Evolutionary conservation across 805 yeast genomes (phyloP).

Genomic region (Limtongia smithiae): DNA sequence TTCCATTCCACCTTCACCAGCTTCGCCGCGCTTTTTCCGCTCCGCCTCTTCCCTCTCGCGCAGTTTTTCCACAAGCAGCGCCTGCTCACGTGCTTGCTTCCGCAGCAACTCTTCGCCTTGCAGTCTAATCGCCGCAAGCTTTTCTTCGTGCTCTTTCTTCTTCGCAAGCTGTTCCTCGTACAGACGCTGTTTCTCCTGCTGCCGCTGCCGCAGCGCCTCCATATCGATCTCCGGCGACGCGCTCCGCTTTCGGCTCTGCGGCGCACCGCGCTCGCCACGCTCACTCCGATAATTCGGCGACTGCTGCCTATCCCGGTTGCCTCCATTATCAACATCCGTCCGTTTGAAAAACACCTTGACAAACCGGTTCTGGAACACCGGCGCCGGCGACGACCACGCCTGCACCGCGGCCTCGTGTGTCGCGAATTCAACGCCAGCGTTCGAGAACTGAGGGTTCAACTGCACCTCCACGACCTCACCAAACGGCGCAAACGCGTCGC

Average conservation of each 20-base stretch:
- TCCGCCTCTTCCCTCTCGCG: slow-evolving; percentile 28
- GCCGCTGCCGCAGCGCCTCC: slow-evolving; percentile 41
- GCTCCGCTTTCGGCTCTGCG: slow-evolving; percentile 4
- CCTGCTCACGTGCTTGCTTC: slow-evolving; percentile 37
- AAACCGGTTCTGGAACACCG: slow-evolving; percentile 49
- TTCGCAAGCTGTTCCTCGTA: slow-evolving; percentile 42
- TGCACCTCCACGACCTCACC: slow-evolving; percentile 40
- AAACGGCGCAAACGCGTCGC: slow-evolving; percentile 42
- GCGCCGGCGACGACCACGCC: slow-evolving; percentile 46
- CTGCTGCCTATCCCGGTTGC: slow-evolving; percentile 13
- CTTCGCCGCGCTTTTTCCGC: background rate
- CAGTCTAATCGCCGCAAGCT: slow-evolving; percentile 37
- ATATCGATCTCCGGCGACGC: slow-evolving; percentile 37
- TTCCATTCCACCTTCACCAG: background rate
- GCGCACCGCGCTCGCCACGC: background rate
- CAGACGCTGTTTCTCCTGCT: slow-evolving; percentile 42
- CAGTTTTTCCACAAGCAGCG: slow-evolving; percentile 25
- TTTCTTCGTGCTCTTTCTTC: slow-evolving; percentile 37
- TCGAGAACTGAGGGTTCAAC: slow-evolving; percentile 28
- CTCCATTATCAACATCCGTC: slow-evolving; percentile 17
- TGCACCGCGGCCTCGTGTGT: slow-evolving; percentile 41
- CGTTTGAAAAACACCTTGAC: slow-evolving; percentile 46
- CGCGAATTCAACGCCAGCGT: slow-evolving; percentile 43
- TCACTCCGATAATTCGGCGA: background rate
- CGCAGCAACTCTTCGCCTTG: slow-evolving; percentile 40